These are phyloP conservation scores for Huiozyma sinensis DNA, from an alignment of 805 yeast genomes.

Conservation along the genomic window DNA sequence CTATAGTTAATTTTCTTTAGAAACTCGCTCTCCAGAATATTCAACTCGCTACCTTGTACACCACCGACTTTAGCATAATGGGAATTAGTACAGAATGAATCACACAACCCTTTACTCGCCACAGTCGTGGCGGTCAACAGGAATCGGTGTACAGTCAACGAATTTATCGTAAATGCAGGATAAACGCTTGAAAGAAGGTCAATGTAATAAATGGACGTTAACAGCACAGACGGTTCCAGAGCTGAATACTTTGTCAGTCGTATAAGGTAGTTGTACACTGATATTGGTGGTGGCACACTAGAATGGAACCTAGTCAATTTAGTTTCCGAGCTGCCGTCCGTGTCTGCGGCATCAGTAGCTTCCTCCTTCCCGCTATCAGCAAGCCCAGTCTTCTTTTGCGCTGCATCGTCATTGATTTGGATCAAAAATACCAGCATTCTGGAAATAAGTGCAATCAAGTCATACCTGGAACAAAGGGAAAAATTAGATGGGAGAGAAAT, in stretches of 20 bases:
- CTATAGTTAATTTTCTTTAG: conserved; percentile 70
- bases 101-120: conserved; percentile 85
- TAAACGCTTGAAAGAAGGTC: conserved; percentile 73
- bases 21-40: conserved; percentile 82
- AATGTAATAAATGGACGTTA: conserved; percentile 80
- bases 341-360: conserved; percentile 13
- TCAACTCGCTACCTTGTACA: conserved; percentile 69
- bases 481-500: conserved; percentile 32
- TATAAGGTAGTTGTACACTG: conserved; percentile 63
- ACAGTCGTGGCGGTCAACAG: conserved; percentile 82
- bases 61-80: conserved; percentile 98
- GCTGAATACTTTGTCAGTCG: conserved; percentile 77
- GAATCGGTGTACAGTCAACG: conserved; percentile 89
- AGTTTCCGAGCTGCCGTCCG: background rate
- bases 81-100: conserved; percentile 83
- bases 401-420: conserved; percentile 48
- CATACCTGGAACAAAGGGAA: conserved; percentile 57
- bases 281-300: conserved; percentile 80
- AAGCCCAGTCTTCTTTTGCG: conserved; percentile 10
- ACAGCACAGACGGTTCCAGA: conserved; percentile 70
- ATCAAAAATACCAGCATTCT: conserved; percentile 75
- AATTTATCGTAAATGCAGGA: conserved; percentile 71
- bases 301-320: conserved; percentile 81
- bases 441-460: conserved; percentile 59
- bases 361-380: background rate